phyloP scores from a whole-genome alignment of 306 rosid species.

The Rubus idaeus region DNA sequence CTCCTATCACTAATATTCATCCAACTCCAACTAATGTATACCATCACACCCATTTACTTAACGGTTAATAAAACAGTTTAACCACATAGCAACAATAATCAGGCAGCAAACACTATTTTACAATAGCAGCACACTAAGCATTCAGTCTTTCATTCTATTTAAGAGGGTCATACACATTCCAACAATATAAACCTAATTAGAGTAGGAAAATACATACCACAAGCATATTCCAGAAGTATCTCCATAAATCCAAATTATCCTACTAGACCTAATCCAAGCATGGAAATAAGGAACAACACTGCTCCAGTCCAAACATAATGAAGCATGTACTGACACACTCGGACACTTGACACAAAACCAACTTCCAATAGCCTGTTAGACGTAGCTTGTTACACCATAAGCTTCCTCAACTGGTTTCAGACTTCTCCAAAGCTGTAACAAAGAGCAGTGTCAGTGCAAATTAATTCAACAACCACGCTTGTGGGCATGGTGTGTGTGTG shows the following conservation, averaged over 20 bases:
- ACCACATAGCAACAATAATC: background rate
- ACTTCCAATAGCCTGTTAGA: background rate
- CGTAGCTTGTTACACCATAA: background rate
- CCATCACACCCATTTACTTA: background rate
- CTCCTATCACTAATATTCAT: background rate
- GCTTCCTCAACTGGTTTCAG: constrained; percentile 47
- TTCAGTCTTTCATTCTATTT: constrained; percentile 2
- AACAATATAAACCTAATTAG: background rate
- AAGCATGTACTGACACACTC: background rate
- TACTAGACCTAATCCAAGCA: background rate
- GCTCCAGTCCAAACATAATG: background rate
- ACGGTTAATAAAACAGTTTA: background rate
- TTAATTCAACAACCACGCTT: constrained; percentile 7
- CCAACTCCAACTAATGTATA: background rate
- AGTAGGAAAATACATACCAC: background rate
- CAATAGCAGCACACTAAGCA: background rate
- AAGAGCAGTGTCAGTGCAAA: constrained; percentile 11
- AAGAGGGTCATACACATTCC: background rate
- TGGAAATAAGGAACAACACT: constrained; percentile 2
- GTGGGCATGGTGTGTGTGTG: background rate
- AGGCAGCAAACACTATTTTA: background rate
- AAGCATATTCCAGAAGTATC: background rate
- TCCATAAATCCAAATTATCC: background rate
- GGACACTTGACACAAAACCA: background rate
- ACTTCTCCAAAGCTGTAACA: constrained; percentile 69